These are phyloP conservation scores for Trypanosoma scelopori DNA, from an alignment of 208 protist genomes.

Conservation along the genomic window DNA sequence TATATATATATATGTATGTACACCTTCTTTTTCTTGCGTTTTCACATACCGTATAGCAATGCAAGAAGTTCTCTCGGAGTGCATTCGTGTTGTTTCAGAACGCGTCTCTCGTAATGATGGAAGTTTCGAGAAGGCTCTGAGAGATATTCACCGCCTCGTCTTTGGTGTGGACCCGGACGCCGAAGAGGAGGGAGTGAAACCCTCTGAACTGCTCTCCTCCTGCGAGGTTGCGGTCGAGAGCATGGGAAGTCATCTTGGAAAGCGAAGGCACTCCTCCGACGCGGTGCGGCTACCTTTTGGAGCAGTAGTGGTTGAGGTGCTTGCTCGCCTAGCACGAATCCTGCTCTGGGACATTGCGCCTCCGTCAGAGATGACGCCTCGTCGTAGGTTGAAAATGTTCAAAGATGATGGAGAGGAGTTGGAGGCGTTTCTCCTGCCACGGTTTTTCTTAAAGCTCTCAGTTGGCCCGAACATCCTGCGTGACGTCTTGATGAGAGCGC, in stretches of 20 bases:
- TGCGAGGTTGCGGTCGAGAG: constrained; percentile 17
- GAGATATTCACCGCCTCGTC: constrained; percentile 23
- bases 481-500: constrained; percentile 26
- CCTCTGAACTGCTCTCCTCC: constrained; percentile 7
- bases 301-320: constrained; percentile 23
- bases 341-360: constrained; percentile 19
- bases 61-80: constrained; percentile 25
- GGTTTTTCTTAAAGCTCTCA: constrained; percentile 30
- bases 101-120: constrained; percentile 13
- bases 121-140: constrained; percentile 1
- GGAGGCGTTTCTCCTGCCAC: constrained; percentile 24
- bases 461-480: constrained; percentile 15
- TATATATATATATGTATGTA: too few relatives aligned
- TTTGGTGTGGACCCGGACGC: constrained; percentile 8
- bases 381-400: constrained; percentile 3
- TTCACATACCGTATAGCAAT: constrained; percentile 16
- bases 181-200: not conserved
- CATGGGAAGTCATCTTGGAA: constrained; percentile 15
- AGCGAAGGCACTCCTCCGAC: constrained; percentile 8
- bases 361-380: not conserved
- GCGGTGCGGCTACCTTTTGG: constrained; percentile 12
- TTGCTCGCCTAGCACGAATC: constrained; percentile 29
- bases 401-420: constrained; percentile 20
- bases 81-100: constrained; percentile 14
- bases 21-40: not conserved